Base-by-base conservation (phyloP, 2,329 filamentous ascomycete genomes). In the Fusarium veterinarium region DNA sequence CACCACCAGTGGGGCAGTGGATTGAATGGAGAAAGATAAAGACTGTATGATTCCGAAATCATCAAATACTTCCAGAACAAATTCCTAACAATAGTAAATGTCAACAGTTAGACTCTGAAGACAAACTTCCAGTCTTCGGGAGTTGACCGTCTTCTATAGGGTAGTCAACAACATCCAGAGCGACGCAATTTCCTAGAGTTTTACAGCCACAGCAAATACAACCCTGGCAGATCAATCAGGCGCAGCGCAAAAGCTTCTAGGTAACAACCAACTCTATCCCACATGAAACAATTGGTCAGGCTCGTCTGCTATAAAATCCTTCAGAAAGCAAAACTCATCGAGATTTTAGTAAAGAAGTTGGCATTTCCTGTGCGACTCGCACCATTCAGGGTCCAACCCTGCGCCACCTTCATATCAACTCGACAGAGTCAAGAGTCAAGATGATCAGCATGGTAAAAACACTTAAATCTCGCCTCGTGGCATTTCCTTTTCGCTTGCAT, bases 71-170 rank as follows among this genome's bases (percentile, higher is more conserved):
- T 23, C 23, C 23, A 23, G 23, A 23, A 23, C 23, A 23, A 23
- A 23, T 23, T 23, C 23, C 23, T 23, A 23, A 23, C 23, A 3
- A 8, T 13, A 17, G 31, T 6, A 4, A 17, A 4, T 20, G 14
- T 7, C 3, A 0, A 19, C 8, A 33, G 9, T 17, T 3, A 6
- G 1, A 31, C 17, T 48, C 14, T 17, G 3, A 3, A 6, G 14
- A 8, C 3, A 0, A 6, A 31, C 2, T 13, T 5, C 9, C 0
- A 3, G 3, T 31, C 6, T 31, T 51, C 12, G 11, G 48, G 30
- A 35, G n/a, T 51, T 51, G 8, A 2, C n/a, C 16, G 16, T 14
- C 1, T 0, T 6, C 4, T 57, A 1, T 7, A 48, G 53, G 53
- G 53, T 57, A 57, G 23, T 0, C 5, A 11, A 35, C 4, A 20